Evolutionary conservation across 306 rosid species (phyloP).

Genomic region (Fragaria vesca): DNA sequence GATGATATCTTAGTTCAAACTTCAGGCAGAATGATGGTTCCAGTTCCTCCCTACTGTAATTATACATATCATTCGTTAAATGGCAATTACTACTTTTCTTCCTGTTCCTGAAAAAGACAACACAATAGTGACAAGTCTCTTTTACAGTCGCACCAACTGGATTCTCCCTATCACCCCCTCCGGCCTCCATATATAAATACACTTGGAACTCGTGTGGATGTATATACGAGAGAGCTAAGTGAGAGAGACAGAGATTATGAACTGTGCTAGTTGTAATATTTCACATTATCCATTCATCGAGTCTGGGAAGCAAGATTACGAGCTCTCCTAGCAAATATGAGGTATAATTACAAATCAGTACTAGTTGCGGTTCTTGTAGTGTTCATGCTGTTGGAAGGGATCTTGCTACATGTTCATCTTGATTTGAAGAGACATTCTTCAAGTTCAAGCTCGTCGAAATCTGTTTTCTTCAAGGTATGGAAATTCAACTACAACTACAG

Average conservation of each 20-base stretch:
- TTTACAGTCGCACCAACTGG: slow-evolving; percentile 1
- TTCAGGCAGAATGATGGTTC: background rate
- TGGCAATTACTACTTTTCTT: background rate
- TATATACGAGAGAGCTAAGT: background rate
- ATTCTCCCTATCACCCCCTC: background rate
- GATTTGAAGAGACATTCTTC: slow-evolving; percentile 5
- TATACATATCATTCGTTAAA: background rate
- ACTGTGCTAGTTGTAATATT: background rate
- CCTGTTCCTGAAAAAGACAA: background rate
- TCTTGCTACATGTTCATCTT: background rate
- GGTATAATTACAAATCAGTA: slow-evolving; percentile 11
- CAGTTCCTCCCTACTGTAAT: background rate
- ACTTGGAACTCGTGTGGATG: background rate
- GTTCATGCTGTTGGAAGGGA: slow-evolving; percentile 19
- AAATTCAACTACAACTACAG: slow-evolving; percentile 5
- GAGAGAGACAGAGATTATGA: slow-evolving; percentile 1
- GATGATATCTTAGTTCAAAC: background rate
- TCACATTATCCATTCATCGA: background rate
- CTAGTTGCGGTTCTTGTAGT: background rate
- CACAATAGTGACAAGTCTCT: slow-evolving; percentile 3
- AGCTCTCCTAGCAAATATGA: slow-evolving; percentile 9
- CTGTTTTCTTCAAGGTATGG: slow-evolving; percentile 13
- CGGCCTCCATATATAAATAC: background rate
- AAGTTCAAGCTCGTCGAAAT: slow-evolving; percentile 4
- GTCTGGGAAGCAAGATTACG: background rate